phyloP scores from a whole-genome alignment of 2,329 filamentous ascomycete genomes.

The Paraphoma chrysanthemicola region DNA sequence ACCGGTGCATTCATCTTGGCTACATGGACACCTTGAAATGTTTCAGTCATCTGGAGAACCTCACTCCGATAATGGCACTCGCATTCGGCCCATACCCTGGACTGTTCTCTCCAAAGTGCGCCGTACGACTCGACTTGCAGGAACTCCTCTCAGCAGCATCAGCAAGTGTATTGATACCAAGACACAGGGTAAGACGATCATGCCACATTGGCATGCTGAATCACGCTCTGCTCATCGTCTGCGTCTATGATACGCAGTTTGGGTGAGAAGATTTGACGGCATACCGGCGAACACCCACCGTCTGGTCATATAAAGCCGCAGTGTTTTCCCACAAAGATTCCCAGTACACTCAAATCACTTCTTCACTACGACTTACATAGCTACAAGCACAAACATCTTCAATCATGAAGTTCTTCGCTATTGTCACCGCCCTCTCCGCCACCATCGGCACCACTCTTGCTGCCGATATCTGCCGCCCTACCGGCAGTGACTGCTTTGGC shows the following conservation, averaged over 20 bases:
- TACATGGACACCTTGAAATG: too few relatives aligned
- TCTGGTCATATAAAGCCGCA: not conserved
- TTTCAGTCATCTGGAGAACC: too few relatives aligned
- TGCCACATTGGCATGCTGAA: not conserved
- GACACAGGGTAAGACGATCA: not conserved
- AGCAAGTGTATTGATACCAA: not conserved
- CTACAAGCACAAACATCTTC: too few relatives aligned
- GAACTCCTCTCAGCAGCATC: not conserved
- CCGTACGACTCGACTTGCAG: not conserved
- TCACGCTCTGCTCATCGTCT: too few relatives aligned
- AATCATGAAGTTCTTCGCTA: constrained; percentile 3
- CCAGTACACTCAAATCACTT: not conserved
- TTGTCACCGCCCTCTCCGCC: constrained; percentile 1
- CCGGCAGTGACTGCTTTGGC: not conserved
- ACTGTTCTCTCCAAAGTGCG: not conserved
- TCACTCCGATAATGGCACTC: too few relatives aligned
- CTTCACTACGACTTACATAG: not conserved
- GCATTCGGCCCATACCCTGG: not conserved
- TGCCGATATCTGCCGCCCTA: constrained; percentile 4
- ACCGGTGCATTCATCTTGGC: too few relatives aligned
- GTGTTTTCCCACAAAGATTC: not conserved
- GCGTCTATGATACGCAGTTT: not conserved
- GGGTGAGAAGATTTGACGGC: not conserved
- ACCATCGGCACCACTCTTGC: constrained; percentile 1
- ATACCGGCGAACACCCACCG: not conserved